phyloP scores from a whole-genome alignment of 2,329 filamentous ascomycete genomes.

The Botryotinia calthae region DNA sequence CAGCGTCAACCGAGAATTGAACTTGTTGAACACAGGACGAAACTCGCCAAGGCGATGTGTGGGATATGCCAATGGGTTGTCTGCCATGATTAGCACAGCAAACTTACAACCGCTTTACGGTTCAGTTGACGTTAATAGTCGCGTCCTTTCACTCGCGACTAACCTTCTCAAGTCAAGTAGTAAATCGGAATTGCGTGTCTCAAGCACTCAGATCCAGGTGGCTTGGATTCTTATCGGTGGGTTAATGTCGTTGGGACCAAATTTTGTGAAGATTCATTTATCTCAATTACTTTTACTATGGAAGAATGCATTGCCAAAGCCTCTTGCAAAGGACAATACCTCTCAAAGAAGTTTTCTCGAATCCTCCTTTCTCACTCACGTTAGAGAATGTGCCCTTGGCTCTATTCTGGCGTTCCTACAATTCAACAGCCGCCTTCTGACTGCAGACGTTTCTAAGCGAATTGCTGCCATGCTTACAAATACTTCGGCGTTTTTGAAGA shows the following conservation, averaged over 20 bases:
- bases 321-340: slow-evolving; percentile 88
- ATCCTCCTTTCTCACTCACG: slow-evolving; percentile 88
- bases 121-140: slow-evolving; percentile 91
- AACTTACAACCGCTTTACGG: slow-evolving; percentile 86
- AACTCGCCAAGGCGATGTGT: slow-evolving; percentile 81
- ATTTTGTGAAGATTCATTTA: slow-evolving; percentile 98
- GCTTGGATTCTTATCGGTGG: slow-evolving; percentile 97
- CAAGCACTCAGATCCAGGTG: slow-evolving; percentile 93
- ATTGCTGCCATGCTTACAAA: slow-evolving; percentile 94
- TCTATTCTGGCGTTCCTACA: slow-evolving; percentile 90
- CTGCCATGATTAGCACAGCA: slow-evolving; percentile 86
- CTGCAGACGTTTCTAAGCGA: slow-evolving; percentile 88
- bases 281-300: slow-evolving; percentile 90
- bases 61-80: slow-evolving; percentile 87
- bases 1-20: slow-evolving; percentile 82
- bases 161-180: slow-evolving; percentile 89
- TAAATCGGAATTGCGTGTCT: slow-evolving; percentile 84
- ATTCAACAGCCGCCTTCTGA: slow-evolving; percentile 88
- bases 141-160: slow-evolving; percentile 87
- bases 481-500: slow-evolving; percentile 84
- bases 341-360: slow-evolving; percentile 81
- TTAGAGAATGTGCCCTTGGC: slow-evolving; percentile 88
- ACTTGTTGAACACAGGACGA: slow-evolving; percentile 69
- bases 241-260: slow-evolving; percentile 92
- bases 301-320: slow-evolving; percentile 96